These are phyloP conservation scores for Myxozyma sirexii DNA, from an alignment of 805 yeast species.

Conservation along the genomic window DNA sequence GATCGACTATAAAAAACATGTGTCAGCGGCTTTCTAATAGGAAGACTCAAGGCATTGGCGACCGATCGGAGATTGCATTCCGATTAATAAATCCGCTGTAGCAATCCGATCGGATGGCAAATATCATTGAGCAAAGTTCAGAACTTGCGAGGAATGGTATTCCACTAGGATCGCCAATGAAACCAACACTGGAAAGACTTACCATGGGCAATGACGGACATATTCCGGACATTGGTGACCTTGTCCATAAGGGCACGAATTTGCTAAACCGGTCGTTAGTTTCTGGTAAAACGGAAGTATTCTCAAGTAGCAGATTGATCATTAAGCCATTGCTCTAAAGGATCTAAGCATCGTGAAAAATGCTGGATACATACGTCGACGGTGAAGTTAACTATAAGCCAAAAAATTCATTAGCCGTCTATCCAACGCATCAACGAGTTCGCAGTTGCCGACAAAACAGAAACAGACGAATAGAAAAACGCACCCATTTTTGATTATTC, in stretches of 20 bases:
- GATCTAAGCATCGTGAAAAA: background rate
- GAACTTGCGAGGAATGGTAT: background rate
- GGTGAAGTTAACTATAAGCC: slow-evolving; percentile 33
- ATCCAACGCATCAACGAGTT: background rate
- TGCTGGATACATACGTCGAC: slow-evolving; percentile 31
- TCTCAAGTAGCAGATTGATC: background rate
- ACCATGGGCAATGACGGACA: slow-evolving; percentile 99
- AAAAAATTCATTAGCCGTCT: slow-evolving; percentile 3
- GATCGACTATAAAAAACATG: slow-evolving; percentile 72
- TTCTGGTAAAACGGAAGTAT: background rate
- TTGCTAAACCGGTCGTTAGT: slow-evolving; percentile 52
- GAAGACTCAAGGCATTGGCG: too few species aligned
- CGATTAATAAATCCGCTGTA: background rate
- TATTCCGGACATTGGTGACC: slow-evolving; percentile 99
- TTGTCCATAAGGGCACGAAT: slow-evolving; percentile 99
- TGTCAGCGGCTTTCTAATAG: too few species aligned
- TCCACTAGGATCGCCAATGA: background rate
- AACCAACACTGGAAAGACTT: slow-evolving; percentile 52
- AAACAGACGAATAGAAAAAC: slow-evolving; percentile 31
- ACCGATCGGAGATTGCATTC: slow-evolving; percentile 7
- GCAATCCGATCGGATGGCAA: too few species aligned
- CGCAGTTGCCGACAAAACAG: background rate
- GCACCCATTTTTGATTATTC: slow-evolving; percentile 40
- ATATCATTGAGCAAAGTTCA: too few species aligned
- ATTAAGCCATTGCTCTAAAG: background rate